These are phyloP conservation scores for Hyaloraphidium curvatum DNA, from an alignment of 192 early-diverging fungal species.

Conservation along the genomic window DNA sequence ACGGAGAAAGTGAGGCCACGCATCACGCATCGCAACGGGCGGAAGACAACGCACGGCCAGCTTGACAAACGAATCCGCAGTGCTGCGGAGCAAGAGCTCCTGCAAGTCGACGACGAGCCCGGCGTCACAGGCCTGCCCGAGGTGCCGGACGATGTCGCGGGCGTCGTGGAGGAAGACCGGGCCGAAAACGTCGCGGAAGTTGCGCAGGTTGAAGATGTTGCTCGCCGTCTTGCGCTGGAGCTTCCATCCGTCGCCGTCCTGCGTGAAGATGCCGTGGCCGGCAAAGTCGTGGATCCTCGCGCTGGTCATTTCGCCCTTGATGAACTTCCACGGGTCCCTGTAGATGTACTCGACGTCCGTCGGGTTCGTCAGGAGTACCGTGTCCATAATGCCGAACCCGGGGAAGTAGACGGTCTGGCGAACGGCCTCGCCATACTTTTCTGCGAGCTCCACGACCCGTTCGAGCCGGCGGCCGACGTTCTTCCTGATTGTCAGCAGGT, in stretches of 20 bases:
- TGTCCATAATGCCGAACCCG: no score
- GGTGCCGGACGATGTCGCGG: not conserved
- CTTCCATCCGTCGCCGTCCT: slow-evolving; percentile 42
- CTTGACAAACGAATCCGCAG: not conserved
- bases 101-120: not conserved
- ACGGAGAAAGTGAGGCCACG: not conserved
- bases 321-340: not conserved
- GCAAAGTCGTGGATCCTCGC: not conserved
- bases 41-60: not conserved
- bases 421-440: no score
- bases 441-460: no score
- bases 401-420: no score
- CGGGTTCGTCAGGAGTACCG: no score
- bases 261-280: slow-evolving; percentile 27
- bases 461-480: no score
- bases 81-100: not conserved
- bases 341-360: not conserved
- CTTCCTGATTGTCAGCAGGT: no score
- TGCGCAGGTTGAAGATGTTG: slow-evolving; percentile 23
- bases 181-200: no score
- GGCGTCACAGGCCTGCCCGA: not conserved
- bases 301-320: not conserved
- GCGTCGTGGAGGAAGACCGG: not conserved
- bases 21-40: not conserved
- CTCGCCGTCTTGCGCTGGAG: slow-evolving; percentile 30